A percentile compares a stretch with the other conserved stretches of the same genome.
These are phyloP conservation scores for Suhomyces sp. DNA, from an alignment of 805 yeast species.

Conservation along the genomic window DNA sequence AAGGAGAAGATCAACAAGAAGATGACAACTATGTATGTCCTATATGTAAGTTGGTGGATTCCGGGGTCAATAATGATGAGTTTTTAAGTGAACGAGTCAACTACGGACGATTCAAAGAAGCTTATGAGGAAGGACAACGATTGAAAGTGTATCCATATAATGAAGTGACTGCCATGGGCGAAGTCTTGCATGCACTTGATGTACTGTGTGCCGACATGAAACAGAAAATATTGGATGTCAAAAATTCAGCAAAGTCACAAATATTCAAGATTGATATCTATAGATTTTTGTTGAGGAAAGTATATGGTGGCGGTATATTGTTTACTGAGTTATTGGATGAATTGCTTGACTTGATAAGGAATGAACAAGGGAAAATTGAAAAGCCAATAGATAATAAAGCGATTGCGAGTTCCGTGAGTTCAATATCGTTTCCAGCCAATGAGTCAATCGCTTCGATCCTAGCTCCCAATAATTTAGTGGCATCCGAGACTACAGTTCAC, in stretches of 20 bases:
- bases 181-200: slow-evolving; percentile 10
- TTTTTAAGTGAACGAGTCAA: slow-evolving; percentile 16
- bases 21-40: slow-evolving; percentile 32
- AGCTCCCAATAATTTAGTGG: too few species aligned
- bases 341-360: slow-evolving; percentile 15
- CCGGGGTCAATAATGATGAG: slow-evolving; percentile 14
- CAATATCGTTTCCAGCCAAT: too few species aligned
- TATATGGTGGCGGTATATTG: slow-evolving; percentile 31
- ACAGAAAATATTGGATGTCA: slow-evolving; percentile 14
- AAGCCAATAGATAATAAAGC: slow-evolving; percentile 1
- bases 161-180: slow-evolving; percentile 20
- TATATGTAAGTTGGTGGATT: slow-evolving; percentile 27
- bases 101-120: slow-evolving; percentile 11
- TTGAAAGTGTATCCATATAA: slow-evolving; percentile 21
- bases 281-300: slow-evolving; percentile 25
- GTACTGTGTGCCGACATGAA: slow-evolving; percentile 7
- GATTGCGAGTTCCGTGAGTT: too few species aligned
- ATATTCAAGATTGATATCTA: slow-evolving; percentile 21
- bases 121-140: slow-evolving; percentile 12
- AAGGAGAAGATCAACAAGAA: slow-evolving; percentile 11
- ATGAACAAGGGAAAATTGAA: slow-evolving; percentile 5
- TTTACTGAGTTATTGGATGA: slow-evolving; percentile 21
- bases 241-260: slow-evolving; percentile 5
- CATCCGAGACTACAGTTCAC: too few species aligned
- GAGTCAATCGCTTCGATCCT: too few species aligned